A percentile compares a stretch with the other conserved stretches of the same genome.
phyloP scores from a whole-genome alignment of 2,329 filamentous ascomycete species.

The Ceratocystis diversiconidia region DNA sequence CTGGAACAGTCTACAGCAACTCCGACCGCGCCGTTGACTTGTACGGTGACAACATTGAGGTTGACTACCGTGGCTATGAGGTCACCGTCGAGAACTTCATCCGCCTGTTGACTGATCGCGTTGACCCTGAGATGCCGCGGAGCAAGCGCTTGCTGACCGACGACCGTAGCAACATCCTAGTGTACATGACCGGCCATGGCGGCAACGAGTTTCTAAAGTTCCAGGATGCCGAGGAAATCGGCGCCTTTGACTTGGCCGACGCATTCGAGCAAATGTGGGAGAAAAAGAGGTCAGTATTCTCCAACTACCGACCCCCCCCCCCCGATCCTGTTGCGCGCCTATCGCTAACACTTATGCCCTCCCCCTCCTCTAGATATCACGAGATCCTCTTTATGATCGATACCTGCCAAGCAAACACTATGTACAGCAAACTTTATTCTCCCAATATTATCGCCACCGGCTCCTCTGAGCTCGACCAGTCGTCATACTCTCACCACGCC shows the following conservation, averaged over 20 bases:
- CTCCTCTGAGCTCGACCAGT: slow-evolving; percentile 90
- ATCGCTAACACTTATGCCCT: no score
- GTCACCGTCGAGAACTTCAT: slow-evolving; percentile 99
- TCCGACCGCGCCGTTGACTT: slow-evolving; percentile 88
- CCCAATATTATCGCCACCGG: slow-evolving; percentile 97
- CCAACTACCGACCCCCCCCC: neutral
- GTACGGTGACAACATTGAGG: slow-evolving; percentile 97
- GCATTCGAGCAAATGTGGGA: slow-evolving; percentile 99
- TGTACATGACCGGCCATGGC: slow-evolving; percentile 98
- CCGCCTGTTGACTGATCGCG: slow-evolving; percentile 79
- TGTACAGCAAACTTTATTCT: slow-evolving; percentile 97
- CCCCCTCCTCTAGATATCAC: slow-evolving; percentile 50
- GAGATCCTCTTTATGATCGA: slow-evolving; percentile 99
- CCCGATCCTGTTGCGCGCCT: no score
- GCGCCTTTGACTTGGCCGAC: slow-evolving; percentile 87
- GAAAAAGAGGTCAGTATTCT: slow-evolving; percentile 62
- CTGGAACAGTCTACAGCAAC: slow-evolving; percentile 96
- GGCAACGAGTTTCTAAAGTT: slow-evolving; percentile 98
- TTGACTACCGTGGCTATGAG: slow-evolving; percentile 95
- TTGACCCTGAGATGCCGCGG: slow-evolving; percentile 85
- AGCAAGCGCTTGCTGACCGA: slow-evolving; percentile 91
- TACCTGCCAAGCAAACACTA: slow-evolving; percentile 97
- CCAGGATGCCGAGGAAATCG: slow-evolving; percentile 95
- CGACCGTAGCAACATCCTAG: slow-evolving; percentile 87
- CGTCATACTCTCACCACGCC: slow-evolving; percentile 92